Percentiles rank a stretch among this genome's conserved stretches.
Conservation (phyloP, 805 yeast genomes). For the Metschnikowia hibisci region DNA sequence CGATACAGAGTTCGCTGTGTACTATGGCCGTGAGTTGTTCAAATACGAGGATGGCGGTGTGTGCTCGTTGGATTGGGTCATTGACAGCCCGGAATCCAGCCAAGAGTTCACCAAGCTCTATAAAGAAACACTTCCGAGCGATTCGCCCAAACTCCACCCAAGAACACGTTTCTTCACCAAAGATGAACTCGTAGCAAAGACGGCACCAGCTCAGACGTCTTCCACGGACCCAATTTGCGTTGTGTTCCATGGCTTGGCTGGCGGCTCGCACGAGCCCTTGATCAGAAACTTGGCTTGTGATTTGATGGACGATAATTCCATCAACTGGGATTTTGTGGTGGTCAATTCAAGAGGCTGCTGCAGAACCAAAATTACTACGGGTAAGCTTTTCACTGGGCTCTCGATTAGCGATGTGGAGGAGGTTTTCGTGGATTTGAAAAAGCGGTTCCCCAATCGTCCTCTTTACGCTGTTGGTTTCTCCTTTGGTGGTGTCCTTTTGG, state of each 20-base stretch:
- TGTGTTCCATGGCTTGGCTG: slow-evolving; percentile 72
- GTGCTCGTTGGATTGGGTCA: slow-evolving; percentile 71
- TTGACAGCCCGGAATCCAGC: slow-evolving; percentile 31
- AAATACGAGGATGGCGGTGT: slow-evolving; percentile 63
- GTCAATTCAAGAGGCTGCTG: slow-evolving; percentile 78
- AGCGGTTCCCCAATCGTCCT: slow-evolving; percentile 56
- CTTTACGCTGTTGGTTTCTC: slow-evolving; percentile 71
- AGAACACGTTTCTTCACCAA: slow-evolving; percentile 51
- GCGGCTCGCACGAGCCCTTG: slow-evolving; percentile 81
- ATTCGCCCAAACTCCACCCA: slow-evolving; percentile 41
- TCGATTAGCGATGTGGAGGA: slow-evolving; percentile 68
- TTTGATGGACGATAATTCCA: slow-evolving; percentile 20
- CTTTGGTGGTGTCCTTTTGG: slow-evolving; percentile 69
- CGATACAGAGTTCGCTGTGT: slow-evolving; percentile 49
- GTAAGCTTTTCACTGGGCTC: slow-evolving; percentile 63
- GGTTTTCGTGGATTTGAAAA: slow-evolving; percentile 48
- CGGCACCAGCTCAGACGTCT: slow-evolving; percentile 16
- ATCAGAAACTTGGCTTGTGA: slow-evolving; percentile 54
- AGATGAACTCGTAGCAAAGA: slow-evolving; percentile 37
- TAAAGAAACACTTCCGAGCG: slow-evolving; percentile 29
- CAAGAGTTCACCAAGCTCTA: slow-evolving; percentile 25
- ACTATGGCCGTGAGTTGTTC: slow-evolving; percentile 70
- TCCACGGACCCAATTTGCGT: slow-evolving; percentile 57
- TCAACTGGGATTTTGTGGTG: slow-evolving; percentile 61
- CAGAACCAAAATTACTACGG: slow-evolving; percentile 61